Base-by-base conservation (phyloP, 2,329 filamentous ascomycete genomes). In the Blumeriella jaapii region DNA sequence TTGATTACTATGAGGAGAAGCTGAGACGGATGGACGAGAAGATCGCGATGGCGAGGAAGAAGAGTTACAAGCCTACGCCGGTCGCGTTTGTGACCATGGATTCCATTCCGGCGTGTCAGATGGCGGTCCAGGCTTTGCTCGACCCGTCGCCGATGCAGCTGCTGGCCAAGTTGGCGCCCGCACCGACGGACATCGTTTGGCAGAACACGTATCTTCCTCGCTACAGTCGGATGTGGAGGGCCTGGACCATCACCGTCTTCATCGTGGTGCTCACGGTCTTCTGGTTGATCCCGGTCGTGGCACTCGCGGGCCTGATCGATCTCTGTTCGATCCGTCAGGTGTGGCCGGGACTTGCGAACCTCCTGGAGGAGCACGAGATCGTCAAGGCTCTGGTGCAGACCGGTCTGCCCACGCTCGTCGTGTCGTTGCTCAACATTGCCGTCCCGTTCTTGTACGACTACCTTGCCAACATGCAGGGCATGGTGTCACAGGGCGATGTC, bases 51-150 rank as follows among this genome's bases (percentile, higher is more conserved):
- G 74, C 85, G 8, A 74, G 91, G 17, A 74, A 75, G 51, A 82
- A 83, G 56, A 70, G 81, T 3, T 96, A 86, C 50, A 63, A 69
- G 5, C 68, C 91, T 0, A 87, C 78, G 1, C 80, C 89, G 31
- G 70, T 93, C 41, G 93, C 93, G 1, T 95, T 98, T 57, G 83
- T 98, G 24, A 96, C 91, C 0, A 93, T 98, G 85, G 84, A 95
- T 61, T 91, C 85, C 3, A 91, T 94, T 31, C 83, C 87, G 10
- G 80, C 87, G 19, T 78, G 74, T 48, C 91, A 98, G 62, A 94
- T 96, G 86, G 84, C 87, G 15, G 84, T 94, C 27, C 91, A 98
- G 59, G 87, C 91, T 3, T 78, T 93, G 8, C 75, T 98, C 34
- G 89, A 96, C 53, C 86, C 91, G 3, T 79, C 82, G 8, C 91